Evolutionary conservation across 2,329 filamentous ascomycete species (phyloP).

Genomic region (Ilyonectria destructans): DNA sequence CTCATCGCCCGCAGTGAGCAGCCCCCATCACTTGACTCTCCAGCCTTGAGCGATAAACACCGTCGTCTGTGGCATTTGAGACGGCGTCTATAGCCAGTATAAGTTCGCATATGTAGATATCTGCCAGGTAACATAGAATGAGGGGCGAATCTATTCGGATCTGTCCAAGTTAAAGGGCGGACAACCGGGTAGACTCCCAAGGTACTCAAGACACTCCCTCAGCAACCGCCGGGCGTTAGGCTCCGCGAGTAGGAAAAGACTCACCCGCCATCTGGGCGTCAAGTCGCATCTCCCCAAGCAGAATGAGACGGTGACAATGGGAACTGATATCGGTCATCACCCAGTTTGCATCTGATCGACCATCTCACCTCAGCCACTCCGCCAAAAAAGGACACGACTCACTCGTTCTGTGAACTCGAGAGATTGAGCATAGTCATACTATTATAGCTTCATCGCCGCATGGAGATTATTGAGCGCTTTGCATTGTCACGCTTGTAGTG

Average conservation of each 20-base stretch:
- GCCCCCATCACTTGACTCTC: slow-evolving; percentile 33
- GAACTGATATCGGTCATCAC: slow-evolving; percentile 1
- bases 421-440: neutral
- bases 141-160: neutral
- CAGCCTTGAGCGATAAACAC: slow-evolving; percentile 17
- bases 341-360: slow-evolving; percentile 14
- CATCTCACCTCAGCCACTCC: slow-evolving; percentile 29
- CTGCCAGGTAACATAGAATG: neutral
- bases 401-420: neutral
- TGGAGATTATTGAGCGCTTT: neutral
- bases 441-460: neutral
- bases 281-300: slow-evolving; percentile 5
- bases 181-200: neutral
- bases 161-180: neutral
- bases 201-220: neutral
- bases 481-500: neutral
- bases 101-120: neutral
- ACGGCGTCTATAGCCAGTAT: neutral
- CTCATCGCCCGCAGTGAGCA: slow-evolving; percentile 18
- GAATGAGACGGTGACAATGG: slow-evolving; percentile 10
- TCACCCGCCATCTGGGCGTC: neutral
- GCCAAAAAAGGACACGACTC: neutral
- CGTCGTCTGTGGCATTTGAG: neutral
- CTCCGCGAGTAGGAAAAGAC: slow-evolving; percentile 7
- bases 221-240: neutral